phyloP scores from a whole-genome alignment of 2,329 filamentous ascomycete genomes.

The Ophiostoma ulmi region DNA sequence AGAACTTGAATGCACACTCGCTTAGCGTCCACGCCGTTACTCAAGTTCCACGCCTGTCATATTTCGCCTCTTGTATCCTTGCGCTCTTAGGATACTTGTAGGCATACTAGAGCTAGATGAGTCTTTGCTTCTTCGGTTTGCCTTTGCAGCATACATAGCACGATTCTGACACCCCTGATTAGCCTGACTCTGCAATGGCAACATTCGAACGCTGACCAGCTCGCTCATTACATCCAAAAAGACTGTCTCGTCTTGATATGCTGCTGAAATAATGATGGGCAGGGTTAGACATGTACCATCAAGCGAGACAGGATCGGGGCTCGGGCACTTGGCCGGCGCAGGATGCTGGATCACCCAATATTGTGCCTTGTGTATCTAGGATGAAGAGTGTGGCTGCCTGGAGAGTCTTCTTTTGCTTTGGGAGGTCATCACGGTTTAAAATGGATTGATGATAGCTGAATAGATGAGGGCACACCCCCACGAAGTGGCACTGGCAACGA shows the following conservation, averaged over 20 bases:
- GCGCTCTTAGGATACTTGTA: too few relatives aligned
- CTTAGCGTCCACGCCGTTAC: not conserved
- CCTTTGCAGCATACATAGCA: not conserved
- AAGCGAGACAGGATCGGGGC: not conserved
- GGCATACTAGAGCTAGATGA: not conserved
- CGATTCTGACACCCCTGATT: not conserved
- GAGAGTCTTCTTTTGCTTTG: too few relatives aligned
- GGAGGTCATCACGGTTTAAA: too few relatives aligned
- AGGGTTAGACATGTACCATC: conserved; percentile 5
- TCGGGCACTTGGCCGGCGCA: not conserved
- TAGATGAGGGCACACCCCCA: not conserved
- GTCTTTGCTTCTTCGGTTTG: not conserved
- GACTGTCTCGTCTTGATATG: not conserved
- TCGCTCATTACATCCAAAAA: not conserved
- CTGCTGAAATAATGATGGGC: not conserved
- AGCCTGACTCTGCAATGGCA: not conserved
- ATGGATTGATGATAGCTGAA: not conserved
- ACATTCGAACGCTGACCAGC: not conserved
- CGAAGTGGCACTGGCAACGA: too few relatives aligned
- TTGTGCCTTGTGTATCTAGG: not conserved
- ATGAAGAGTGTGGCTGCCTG: not conserved
- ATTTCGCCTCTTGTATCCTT: not conserved
- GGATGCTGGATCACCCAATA: not conserved
- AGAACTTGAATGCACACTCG: not conserved
- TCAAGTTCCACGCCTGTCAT: not conserved